These are phyloP conservation scores for Venustampulla echinocandica DNA, from an alignment of 495 filamentous ascomycete species.

Conservation along the genomic window DNA sequence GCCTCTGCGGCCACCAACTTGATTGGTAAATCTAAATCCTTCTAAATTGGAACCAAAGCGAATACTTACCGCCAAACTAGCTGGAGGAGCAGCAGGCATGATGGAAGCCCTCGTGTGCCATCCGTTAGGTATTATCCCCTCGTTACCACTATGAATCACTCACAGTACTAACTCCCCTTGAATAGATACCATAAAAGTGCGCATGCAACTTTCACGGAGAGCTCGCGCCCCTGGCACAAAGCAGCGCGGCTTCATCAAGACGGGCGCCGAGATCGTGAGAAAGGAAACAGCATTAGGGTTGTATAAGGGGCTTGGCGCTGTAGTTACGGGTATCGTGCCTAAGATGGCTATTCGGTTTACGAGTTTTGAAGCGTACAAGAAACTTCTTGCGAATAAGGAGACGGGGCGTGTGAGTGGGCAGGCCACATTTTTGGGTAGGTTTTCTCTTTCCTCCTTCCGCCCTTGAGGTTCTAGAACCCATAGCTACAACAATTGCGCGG, in stretches of 20 bases:
- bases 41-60: slow-evolving; percentile 8
- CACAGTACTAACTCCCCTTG: neutral
- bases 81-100: slow-evolving; percentile 96
- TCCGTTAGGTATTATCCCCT: slow-evolving; percentile 64
- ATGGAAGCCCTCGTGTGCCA: slow-evolving; percentile 98
- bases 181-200: slow-evolving; percentile 92
- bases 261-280: slow-evolving; percentile 78
- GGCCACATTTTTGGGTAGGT: slow-evolving; percentile 71
- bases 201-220: slow-evolving; percentile 94
- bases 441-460: neutral
- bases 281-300: slow-evolving; percentile 85
- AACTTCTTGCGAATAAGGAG: slow-evolving; percentile 60
- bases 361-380: slow-evolving; percentile 93
- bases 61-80: slow-evolving; percentile 40
- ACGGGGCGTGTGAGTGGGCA: slow-evolving; percentile 63
- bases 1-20: slow-evolving; percentile 84
- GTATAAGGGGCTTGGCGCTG: slow-evolving; percentile 95
- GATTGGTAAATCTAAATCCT: slow-evolving; percentile 56
- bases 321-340: slow-evolving; percentile 92
- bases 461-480: no score
- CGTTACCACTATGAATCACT: neutral
- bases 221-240: slow-evolving; percentile 71
- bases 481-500: no score
- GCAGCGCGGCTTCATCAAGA: slow-evolving; percentile 77
- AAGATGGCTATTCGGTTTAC: slow-evolving; percentile 99